Evolutionary conservation across 202 grass and related monocot genomes (phyloP).

Genomic region (Tripidium arundinaceum): DNA sequence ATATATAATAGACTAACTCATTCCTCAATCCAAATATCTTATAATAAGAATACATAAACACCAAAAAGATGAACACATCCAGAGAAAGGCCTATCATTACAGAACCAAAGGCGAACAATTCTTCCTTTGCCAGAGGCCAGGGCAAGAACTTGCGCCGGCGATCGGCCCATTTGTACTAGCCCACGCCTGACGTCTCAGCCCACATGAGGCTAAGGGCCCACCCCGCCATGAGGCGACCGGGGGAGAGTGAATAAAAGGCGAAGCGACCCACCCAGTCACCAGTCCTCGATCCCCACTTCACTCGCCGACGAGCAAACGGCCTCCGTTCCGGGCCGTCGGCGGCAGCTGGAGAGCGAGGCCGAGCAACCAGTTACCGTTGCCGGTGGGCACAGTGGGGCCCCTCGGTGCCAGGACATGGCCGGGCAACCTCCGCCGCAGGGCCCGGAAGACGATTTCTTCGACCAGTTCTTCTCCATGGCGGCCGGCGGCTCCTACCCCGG

Average conservation of each 20-base stretch:
- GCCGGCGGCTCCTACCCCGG: constrained; percentile 30
- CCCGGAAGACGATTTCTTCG: constrained; percentile 83
- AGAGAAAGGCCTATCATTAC: too few relatives aligned
- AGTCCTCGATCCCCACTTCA: constrained; percentile 18
- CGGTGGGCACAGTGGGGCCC: constrained; percentile 19
- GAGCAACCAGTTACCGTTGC: constrained; percentile 11
- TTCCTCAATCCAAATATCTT: too few relatives aligned
- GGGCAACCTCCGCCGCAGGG: constrained; percentile 47
- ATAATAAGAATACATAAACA: too few relatives aligned
- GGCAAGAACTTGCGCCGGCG: neutral
- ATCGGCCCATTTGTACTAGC: neutral
- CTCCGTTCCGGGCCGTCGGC: constrained; percentile 8
- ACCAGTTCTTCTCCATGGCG: constrained; percentile 79
- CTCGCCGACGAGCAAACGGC: constrained; percentile 21
- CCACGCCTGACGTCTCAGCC: neutral
- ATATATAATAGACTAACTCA: too few relatives aligned
- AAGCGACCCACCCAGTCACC: neutral
- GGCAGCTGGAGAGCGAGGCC: neutral
- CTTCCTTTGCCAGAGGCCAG: too few relatives aligned
- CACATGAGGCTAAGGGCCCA: neutral
- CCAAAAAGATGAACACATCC: too few relatives aligned
- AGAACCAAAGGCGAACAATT: too few relatives aligned
- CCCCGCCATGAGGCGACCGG: neutral
- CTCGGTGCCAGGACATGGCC: constrained; percentile 31
- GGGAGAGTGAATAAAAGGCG: constrained; percentile 17